A percentile compares a stretch with the other conserved stretches of the same genome.
These are phyloP conservation scores for Ceratobasidium sp. DNA, from an alignment of 1,284 basidiomycete species.

Conservation along the genomic window DNA sequence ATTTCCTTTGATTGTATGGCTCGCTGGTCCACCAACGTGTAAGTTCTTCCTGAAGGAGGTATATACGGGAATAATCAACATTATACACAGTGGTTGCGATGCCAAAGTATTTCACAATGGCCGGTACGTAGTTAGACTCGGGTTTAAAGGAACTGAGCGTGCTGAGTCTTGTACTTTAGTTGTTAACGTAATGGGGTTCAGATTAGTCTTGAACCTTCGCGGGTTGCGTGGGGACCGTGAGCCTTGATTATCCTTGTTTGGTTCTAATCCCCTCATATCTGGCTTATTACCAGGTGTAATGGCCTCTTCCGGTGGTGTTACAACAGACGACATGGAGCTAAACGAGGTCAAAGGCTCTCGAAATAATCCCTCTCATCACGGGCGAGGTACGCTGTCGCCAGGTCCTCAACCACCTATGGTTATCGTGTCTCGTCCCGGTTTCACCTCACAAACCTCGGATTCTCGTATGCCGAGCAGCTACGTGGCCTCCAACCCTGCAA, in stretches of 20 bases:
- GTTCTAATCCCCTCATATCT: neutral
- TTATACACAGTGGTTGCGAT: conserved; percentile 40
- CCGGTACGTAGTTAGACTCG: conserved; percentile 1
- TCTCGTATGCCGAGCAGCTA: neutral
- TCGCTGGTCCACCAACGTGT: conserved; percentile 35
- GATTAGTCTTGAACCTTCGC: conserved; percentile 46
- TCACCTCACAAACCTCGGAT: conserved; percentile 17
- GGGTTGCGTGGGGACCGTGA: conserved; percentile 40
- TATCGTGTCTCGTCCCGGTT: conserved; percentile 16
- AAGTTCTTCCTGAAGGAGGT: neutral
- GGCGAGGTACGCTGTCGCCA: conserved; percentile 25
- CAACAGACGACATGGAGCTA: conserved; percentile 33
- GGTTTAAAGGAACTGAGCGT: neutral
- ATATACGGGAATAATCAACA: neutral
- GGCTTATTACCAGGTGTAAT: conserved; percentile 19
- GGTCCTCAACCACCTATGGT: conserved; percentile 1
- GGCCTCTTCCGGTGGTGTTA: conserved; percentile 36
- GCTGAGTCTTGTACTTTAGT: conserved; percentile 16
- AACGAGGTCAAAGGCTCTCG: conserved; percentile 39
- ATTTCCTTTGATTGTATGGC: conserved; percentile 47
- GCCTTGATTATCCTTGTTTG: neutral
- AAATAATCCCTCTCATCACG: neutral
- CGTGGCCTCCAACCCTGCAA: conserved; percentile 9
- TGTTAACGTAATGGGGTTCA: conserved; percentile 47
- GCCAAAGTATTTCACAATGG: conserved; percentile 43